Conservation (phyloP, 805 yeast species). For the Starmera dryadoides region DNA sequence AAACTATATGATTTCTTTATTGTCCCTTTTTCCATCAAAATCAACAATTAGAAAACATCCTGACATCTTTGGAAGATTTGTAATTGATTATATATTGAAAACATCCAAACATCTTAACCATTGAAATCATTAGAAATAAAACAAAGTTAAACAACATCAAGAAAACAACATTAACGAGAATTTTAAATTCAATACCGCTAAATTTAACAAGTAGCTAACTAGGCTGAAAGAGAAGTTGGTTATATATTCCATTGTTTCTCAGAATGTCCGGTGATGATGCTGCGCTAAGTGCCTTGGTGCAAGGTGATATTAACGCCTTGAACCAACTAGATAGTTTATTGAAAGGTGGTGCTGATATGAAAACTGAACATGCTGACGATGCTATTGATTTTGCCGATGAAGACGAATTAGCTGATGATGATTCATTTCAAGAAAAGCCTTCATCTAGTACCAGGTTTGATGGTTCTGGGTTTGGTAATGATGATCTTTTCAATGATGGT, state of each 20-base stretch:
- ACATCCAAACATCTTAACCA: too few relatives aligned
- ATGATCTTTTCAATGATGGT: constrained; percentile 16
- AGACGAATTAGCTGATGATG: constrained; percentile 92
- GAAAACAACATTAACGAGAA: too few relatives aligned
- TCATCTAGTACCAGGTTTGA: constrained; percentile 5
- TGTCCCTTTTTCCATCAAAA: too few relatives aligned
- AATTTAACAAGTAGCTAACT: background rate
- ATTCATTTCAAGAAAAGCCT: constrained; percentile 30
- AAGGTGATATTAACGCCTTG: background rate
- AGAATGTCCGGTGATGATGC: background rate
- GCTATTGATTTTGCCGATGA: constrained; percentile 94
- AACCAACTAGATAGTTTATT: constrained; percentile 3
- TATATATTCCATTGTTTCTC: background rate
- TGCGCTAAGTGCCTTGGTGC: background rate
- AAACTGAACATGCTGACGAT: constrained; percentile 72
- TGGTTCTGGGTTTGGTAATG: constrained; percentile 22
- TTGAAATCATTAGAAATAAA: too few relatives aligned
- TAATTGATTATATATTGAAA: too few relatives aligned
- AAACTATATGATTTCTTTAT: too few relatives aligned
- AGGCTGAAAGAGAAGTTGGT: constrained; percentile 22
- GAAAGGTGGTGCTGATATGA: constrained; percentile 6
- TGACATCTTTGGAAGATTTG: too few relatives aligned
- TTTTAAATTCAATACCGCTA: too few relatives aligned
- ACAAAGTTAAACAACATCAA: too few relatives aligned
- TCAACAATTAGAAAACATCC: too few relatives aligned